Evolutionary conservation across 2,329 filamentous ascomycete genomes (phyloP), one percentile per base, ranked within the genome.

Genomic region (Pseudogymnoascus sp.): DNA sequence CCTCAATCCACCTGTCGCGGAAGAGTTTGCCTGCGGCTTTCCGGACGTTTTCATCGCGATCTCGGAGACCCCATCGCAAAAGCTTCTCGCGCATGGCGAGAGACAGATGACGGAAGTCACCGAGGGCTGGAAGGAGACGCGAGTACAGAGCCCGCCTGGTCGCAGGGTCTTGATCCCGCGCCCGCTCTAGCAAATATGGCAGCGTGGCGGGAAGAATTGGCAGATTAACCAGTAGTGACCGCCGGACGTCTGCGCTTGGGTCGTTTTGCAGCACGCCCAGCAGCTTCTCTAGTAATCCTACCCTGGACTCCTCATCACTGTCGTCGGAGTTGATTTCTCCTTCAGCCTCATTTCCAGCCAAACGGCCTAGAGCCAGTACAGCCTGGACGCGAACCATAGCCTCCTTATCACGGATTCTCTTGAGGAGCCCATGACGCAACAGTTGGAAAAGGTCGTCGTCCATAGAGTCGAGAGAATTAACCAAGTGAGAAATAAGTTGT

Each of bases 1-100:
- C 91, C 71, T 97, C 93, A 65, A 99, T 93, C 94, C 94, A 99
- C n/a, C 91, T 85, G 71, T 97, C 92, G 65, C 89, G 86, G 77
- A 99, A 99, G 5, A 97, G 80, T 51, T 90, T 88, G 6, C 90
- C 91, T 3, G 94, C 90, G 7, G 93, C 93, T 73, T 96, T 96
- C 60, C 92, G 86, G 10, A 99, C 94, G 68, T 89, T 91, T 67
- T 97, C 93, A 68, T 99, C 94, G 74, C 94, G 85, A 73, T 99
- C 94, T 39, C 92, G 86, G 41, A 99, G 79, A 59, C 94, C 94
- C 94, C 94, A 99, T 39, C 94, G 85, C 29, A 99, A 82, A 33
- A 99, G 81, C 75, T 97, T 97, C 75, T 99, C 94, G 71, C 94
- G 83, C 87, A 97, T 96, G 1, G 90, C 91, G 25, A 99, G 81